phyloP scores from a whole-genome alignment of 2,329 filamentous ascomycete genomes.

The Botryotinia globosa region DNA sequence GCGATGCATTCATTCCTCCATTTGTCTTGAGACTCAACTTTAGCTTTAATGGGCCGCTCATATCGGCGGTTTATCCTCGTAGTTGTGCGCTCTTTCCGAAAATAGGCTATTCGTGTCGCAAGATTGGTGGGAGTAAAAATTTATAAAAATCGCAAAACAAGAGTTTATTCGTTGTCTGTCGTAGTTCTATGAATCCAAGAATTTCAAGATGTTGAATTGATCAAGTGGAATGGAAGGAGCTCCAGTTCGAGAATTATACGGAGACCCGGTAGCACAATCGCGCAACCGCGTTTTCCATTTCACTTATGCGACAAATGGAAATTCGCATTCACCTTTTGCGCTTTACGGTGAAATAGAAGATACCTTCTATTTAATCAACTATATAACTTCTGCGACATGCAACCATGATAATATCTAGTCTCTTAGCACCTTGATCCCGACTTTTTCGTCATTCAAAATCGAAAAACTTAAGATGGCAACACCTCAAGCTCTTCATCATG shows the following conservation, averaged over 20 bases:
- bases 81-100: not conserved
- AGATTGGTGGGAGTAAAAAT: not conserved
- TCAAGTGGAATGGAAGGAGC: not conserved
- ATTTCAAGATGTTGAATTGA: not conserved
- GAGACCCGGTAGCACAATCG: slow-evolving; percentile 10
- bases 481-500: slow-evolving; percentile 60
- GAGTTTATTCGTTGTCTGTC: not conserved
- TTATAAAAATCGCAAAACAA: not conserved
- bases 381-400: slow-evolving; percentile 15
- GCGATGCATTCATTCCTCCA: slow-evolving; percentile 14
- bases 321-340: not conserved
- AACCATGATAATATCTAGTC: slow-evolving; percentile 32
- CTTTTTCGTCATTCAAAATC: slow-evolving; percentile 16
- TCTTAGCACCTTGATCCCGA: slow-evolving; percentile 27
- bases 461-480: slow-evolving; percentile 39
- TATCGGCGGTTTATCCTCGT: slow-evolving; percentile 21
- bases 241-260: slow-evolving; percentile 23
- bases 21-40: slow-evolving; percentile 23
- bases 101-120: not conserved
- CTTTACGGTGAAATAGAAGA: not conserved
- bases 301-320: not conserved
- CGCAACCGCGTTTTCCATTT: slow-evolving; percentile 17
- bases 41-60: slow-evolving; percentile 29
- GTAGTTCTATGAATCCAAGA: not conserved
- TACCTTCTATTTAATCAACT: not conserved